Conservation (phyloP, 352 stramenopile species). For the Pythium scleroteichum region DNA sequence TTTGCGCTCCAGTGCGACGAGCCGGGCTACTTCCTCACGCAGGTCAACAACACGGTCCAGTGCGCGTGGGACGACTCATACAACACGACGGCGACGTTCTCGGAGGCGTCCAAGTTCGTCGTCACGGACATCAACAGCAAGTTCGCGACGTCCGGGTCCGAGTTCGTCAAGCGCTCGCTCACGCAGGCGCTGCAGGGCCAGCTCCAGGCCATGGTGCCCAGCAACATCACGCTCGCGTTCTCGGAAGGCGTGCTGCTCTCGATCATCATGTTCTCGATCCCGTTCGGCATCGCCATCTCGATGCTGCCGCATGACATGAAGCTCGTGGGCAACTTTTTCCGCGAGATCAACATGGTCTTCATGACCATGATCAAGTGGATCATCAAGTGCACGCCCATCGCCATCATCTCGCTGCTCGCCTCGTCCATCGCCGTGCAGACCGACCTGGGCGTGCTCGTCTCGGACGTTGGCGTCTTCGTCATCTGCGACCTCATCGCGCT, state of each 20-base stretch:
- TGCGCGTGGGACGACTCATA: constrained; percentile 19
- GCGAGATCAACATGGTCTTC: constrained; percentile 35
- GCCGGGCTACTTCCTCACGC: constrained; percentile 20
- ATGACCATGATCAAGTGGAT: constrained; percentile 39
- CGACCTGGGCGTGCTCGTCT: constrained; percentile 33
- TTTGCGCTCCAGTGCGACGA: constrained; percentile 24
- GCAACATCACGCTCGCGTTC: constrained; percentile 37
- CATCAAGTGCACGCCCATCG: constrained; percentile 40
- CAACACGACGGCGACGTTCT: constrained; percentile 16
- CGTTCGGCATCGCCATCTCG: constrained; percentile 34
- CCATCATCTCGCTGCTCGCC: constrained; percentile 38
- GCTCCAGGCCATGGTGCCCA: constrained; percentile 22
- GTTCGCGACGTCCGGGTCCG: constrained; percentile 14
- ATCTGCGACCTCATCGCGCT: constrained; percentile 25
- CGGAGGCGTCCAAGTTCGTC: constrained; percentile 18
- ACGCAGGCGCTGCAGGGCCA: constrained; percentile 28
- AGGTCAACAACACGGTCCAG: constrained; percentile 22
- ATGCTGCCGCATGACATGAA: constrained; percentile 23
- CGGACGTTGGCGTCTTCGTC: constrained; percentile 37
- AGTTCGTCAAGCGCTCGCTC: constrained; percentile 16
- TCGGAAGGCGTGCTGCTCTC: constrained; percentile 31
- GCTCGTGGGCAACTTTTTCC: constrained; percentile 28
- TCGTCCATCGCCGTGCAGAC: constrained; percentile 25
- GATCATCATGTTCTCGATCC: constrained; percentile 42
- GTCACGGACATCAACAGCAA: constrained; percentile 28